Conservation (phyloP, 2,329 filamentous ascomycete species). For the Epichloe hybrida region DNA sequence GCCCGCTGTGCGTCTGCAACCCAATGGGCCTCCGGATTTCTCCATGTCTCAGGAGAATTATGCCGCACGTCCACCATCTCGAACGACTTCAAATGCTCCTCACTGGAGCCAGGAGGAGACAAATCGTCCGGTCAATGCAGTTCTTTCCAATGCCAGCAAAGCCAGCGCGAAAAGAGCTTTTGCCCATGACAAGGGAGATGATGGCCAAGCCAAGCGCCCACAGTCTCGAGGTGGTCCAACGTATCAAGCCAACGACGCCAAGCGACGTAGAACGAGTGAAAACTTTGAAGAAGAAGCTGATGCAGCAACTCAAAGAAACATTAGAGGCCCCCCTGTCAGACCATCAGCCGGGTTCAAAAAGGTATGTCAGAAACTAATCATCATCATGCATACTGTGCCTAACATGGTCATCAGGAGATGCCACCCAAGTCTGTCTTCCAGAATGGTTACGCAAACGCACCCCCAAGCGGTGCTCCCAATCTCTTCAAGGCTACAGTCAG, state of each 20-base stretch:
- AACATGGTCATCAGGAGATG: constrained; percentile 33
- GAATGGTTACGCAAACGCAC: constrained; percentile 46
- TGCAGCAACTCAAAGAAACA: constrained; percentile 40
- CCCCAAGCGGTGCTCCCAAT: constrained; percentile 40
- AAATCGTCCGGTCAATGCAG: constrained; percentile 45
- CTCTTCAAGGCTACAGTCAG: constrained; percentile 55
- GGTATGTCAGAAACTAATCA: constrained; percentile 32
- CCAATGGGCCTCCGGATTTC: constrained; percentile 36
- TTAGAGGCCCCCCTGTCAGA: constrained; percentile 80
- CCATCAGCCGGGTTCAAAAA: constrained; percentile 64
- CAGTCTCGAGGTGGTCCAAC: constrained; percentile 40
- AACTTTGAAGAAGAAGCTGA: constrained; percentile 51
- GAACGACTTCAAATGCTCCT: constrained; percentile 41
- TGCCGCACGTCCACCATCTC: constrained; percentile 36
- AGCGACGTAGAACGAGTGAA: constrained; percentile 68
- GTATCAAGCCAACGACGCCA: constrained; percentile 58
- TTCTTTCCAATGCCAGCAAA: constrained; percentile 45
- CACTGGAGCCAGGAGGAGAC: constrained; percentile 44
- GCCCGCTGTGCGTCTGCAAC: constrained; percentile 42
- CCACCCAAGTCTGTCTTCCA: constrained; percentile 46
- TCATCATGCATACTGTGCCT: background rate
- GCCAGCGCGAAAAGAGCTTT: constrained; percentile 58
- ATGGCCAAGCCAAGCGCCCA: constrained; percentile 30
- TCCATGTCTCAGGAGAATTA: constrained; percentile 17
- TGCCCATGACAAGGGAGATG: constrained; percentile 49